These are phyloP conservation scores for Haematococcus lacustris DNA, from an alignment of 139 green algal species.

Conservation along the genomic window DNA sequence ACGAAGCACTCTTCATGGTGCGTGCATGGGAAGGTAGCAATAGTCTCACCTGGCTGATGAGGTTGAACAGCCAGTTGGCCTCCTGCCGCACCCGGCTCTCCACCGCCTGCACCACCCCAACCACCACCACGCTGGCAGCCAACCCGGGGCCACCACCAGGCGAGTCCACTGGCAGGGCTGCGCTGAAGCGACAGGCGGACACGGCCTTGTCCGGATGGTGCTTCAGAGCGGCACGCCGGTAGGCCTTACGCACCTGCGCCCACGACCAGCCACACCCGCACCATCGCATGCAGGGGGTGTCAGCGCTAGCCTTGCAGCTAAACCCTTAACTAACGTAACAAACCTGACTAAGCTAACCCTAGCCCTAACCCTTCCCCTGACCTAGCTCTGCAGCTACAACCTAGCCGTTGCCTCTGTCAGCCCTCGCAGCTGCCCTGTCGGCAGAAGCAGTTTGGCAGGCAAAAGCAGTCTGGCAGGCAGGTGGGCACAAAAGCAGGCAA, in stretches of 20 bases:
- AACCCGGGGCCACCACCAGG: background rate
- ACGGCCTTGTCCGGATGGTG: slow-evolving; percentile 63
- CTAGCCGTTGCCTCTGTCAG: background rate
- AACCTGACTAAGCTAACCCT: background rate
- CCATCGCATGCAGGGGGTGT: background rate
- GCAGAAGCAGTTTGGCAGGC: too few relatives aligned
- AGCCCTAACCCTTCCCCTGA: background rate
- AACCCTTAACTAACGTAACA: too few relatives aligned
- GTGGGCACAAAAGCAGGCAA: too few relatives aligned
- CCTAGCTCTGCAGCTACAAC: background rate
- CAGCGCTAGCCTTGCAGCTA: background rate
- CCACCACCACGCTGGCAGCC: background rate
- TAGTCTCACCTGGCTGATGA: slow-evolving; percentile 34
- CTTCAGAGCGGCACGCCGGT: slow-evolving; percentile 49
- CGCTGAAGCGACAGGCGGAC: slow-evolving; percentile 18
- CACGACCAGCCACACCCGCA: too few relatives aligned
- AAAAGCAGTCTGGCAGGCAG: too few relatives aligned
- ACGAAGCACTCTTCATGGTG: background rate
- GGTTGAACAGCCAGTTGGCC: slow-evolving; percentile 50
- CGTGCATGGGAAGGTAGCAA: background rate
- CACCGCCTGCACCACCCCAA: background rate
- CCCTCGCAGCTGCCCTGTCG: too few relatives aligned
- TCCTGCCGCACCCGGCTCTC: slow-evolving; percentile 31
- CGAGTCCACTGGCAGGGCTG: slow-evolving; percentile 5
- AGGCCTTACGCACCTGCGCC: slow-evolving; percentile 39